These are phyloP conservation scores for Malassezia obtusa DNA, from an alignment of 1,284 basidiomycete genomes.

Conservation along the genomic window DNA sequence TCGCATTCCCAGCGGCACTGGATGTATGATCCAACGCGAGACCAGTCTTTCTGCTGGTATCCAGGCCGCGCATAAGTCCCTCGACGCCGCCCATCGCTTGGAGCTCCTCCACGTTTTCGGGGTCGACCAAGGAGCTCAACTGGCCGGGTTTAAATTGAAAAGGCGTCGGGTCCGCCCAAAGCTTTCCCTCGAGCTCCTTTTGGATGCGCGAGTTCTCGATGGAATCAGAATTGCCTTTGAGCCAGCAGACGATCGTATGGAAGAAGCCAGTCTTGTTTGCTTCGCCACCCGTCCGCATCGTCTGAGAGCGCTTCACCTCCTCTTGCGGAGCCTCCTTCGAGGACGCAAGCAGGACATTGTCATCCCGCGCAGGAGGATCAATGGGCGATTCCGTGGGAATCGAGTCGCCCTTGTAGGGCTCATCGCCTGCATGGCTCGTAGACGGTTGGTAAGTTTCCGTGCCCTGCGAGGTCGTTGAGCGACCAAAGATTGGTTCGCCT, in stretches of 20 bases:
- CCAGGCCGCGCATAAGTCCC: slow-evolving; percentile 64
- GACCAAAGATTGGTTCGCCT: too few species aligned
- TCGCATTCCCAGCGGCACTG: slow-evolving; percentile 13
- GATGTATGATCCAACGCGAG: slow-evolving; percentile 12
- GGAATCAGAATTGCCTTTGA: neutral
- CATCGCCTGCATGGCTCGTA: too few species aligned
- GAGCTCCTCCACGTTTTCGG: slow-evolving; percentile 64
- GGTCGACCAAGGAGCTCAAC: slow-evolving; percentile 79
- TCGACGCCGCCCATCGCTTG: slow-evolving; percentile 64
- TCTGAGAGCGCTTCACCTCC: too few species aligned
- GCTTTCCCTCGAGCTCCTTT: slow-evolving; percentile 25
- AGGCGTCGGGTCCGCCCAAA: slow-evolving; percentile 34
- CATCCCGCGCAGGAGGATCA: too few species aligned
- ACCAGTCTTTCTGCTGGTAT: slow-evolving; percentile 55
- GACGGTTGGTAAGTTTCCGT: too few species aligned
- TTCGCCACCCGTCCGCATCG: neutral
- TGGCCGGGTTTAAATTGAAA: slow-evolving; percentile 56
- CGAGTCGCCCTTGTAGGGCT: too few species aligned
- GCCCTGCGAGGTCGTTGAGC: too few species aligned
- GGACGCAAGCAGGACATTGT: too few species aligned
- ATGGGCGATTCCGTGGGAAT: too few species aligned
- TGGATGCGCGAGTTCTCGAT: slow-evolving; percentile 8
- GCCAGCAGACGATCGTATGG: neutral
- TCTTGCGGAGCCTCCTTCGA: too few species aligned
- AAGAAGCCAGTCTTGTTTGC: neutral